Base-by-base conservation (phyloP, 768 basidiomycete genomes). In the Kwoniella dejecticola region DNA sequence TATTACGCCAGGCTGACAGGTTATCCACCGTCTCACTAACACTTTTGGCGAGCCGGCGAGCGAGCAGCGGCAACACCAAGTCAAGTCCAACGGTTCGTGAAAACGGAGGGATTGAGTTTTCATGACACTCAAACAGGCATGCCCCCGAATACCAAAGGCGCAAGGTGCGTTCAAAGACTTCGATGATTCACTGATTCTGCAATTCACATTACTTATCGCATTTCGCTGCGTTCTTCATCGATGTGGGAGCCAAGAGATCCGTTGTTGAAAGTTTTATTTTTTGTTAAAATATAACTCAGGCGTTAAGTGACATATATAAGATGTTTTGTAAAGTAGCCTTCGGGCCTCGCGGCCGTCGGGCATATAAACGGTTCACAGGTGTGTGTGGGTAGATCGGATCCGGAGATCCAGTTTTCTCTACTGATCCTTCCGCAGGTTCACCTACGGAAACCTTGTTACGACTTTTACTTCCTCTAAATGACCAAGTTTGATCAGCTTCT, bases 401-500 rank as follows among this genome's bases (percentile, higher is more conserved):
- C 66, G 61, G 27, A 59, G 40, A 27, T 48, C 50, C 52, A 53
- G 50, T 61, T 61, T 44, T 61, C 59, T 61, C 57, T 67, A 85
- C 85, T 86, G 85, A 86, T 86, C 85, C 86, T 85, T 87, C 85
- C 82, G 84, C 85, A 87, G 86, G 85, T 87, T 87, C 86, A 87
- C 86, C 85, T 86, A 86, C 83, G 84, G 85, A 87, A 86, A 86
- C 85, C 84, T 86, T 86, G 85, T 87, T 85, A 86, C 83, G 84
- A 86, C 85, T 86, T 87, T 86, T 87, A 86, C 86, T 86, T 87
- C 86, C 86, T 87, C 86, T 86, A 87, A 87, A 86, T 85, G 84
- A 86, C 85, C 86, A 86, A 86, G 86, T 86, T 87, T 85, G 84
- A 84, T 82, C 83, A 84, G 80, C 85, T 86, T 87, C 79, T 83